Percentiles rank a stretch among this genome's conserved stretches.
Conservation (phyloP, 2,329 filamentous ascomycete genomes). For the Xylariaceae sp. region DNA sequence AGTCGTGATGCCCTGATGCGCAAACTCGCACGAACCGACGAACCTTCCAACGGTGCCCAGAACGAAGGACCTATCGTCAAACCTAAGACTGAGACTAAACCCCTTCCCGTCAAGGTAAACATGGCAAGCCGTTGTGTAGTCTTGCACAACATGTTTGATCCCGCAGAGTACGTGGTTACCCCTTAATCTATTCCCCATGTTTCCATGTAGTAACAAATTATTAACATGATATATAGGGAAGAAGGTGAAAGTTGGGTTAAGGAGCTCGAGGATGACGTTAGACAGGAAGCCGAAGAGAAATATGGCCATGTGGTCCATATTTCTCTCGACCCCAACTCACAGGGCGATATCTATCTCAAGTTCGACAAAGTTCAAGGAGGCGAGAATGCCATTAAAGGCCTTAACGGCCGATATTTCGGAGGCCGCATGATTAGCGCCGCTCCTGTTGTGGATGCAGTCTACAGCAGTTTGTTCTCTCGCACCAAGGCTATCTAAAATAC, state of each 20-base stretch:
- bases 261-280: conserved; percentile 89
- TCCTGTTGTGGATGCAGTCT: conserved; percentile 96
- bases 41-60: conserved; percentile 59
- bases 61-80: conserved; percentile 69
- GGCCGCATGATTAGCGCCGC: conserved; percentile 88
- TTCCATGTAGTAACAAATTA: neutral
- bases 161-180: conserved; percentile 68
- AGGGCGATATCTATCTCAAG: conserved; percentile 97
- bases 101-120: conserved; percentile 78
- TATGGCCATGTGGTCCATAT: conserved; percentile 99
- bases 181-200: neutral
- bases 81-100: conserved; percentile 72
- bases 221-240: conserved; percentile 57
- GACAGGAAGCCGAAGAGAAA: conserved; percentile 85
- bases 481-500: conserved; percentile 71
- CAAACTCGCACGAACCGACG: conserved; percentile 94
- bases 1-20: conserved; percentile 98
- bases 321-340: conserved; percentile 84
- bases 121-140: conserved; percentile 92
- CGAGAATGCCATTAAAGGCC: conserved; percentile 94
- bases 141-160: conserved; percentile 92
- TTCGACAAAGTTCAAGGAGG: conserved; percentile 94
- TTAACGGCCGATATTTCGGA: conserved; percentile 95
- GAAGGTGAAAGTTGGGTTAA: conserved; percentile 85
- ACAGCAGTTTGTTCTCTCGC: conserved; percentile 91